Evolutionary conservation across 768 basidiomycete species (phyloP).

Genomic region (Termitomyces sp.): DNA sequence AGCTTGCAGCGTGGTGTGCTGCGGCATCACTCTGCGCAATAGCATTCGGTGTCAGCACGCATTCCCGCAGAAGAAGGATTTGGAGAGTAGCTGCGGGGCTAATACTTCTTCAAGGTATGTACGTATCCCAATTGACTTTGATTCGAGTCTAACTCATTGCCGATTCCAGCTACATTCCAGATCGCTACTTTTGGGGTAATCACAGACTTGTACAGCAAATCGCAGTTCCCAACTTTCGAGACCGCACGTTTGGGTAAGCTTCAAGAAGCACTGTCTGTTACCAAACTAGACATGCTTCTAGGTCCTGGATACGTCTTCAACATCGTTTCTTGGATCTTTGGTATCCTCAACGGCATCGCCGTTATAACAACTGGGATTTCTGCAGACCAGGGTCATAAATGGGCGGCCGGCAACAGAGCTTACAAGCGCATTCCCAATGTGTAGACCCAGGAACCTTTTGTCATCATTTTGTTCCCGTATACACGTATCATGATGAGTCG

Average conservation of each 20-base stretch:
- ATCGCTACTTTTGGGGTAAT: constrained; percentile 63
- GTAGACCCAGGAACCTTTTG: not conserved
- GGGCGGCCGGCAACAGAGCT: constrained; percentile 77
- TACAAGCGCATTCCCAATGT: constrained; percentile 43
- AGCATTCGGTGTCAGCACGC: constrained; percentile 68
- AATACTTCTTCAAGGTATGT: constrained; percentile 57
- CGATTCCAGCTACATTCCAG: constrained; percentile 51
- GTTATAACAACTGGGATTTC: constrained; percentile 64
- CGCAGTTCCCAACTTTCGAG: constrained; percentile 49
- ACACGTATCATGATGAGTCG: not conserved
- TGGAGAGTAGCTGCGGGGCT: constrained; percentile 75
- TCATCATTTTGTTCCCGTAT: not conserved
- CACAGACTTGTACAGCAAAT: constrained; percentile 54
- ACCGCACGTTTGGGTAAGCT: constrained; percentile 61
- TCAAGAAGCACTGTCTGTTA: not conserved
- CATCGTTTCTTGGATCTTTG: constrained; percentile 58
- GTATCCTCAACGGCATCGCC: constrained; percentile 48
- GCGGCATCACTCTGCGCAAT: constrained; percentile 56
- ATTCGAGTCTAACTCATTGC: not conserved
- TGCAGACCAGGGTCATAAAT: constrained; percentile 59
- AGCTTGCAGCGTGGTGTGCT: constrained; percentile 65
- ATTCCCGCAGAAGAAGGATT: constrained; percentile 69
- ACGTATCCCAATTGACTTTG: not conserved
- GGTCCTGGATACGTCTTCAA: constrained; percentile 62
- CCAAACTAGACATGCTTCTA: constrained; percentile 22